Conservation (phyloP, 805 yeast genomes). For the Kodamaea hsintzibuensis region DNA sequence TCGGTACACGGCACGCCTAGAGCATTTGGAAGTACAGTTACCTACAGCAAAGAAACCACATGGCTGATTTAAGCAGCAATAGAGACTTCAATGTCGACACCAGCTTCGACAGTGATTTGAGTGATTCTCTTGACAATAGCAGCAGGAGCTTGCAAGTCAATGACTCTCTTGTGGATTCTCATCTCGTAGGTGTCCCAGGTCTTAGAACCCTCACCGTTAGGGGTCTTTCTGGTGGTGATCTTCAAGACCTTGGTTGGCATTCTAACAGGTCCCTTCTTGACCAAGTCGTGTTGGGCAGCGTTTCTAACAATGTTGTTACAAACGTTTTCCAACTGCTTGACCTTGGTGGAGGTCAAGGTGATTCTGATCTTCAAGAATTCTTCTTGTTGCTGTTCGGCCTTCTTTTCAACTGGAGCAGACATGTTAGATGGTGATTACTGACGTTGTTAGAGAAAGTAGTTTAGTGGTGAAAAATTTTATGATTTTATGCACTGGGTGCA, state of each 20-base stretch:
- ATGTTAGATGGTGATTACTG: conserved; percentile 42
- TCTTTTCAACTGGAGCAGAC: conserved; percentile 83
- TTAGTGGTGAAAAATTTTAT: conserved; percentile 9
- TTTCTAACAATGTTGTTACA: conserved; percentile 86
- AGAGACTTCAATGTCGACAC: conserved; percentile 96
- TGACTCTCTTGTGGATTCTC: conserved; percentile 99
- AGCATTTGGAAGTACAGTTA: conserved; percentile 44
- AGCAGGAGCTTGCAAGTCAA: conserved; percentile 97
- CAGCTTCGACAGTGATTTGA: conserved; percentile 97
- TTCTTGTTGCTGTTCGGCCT: conserved; percentile 74
- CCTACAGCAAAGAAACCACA: conserved; percentile 8
- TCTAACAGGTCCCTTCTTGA: conserved; percentile 99
- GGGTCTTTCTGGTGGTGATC: conserved; percentile 99
- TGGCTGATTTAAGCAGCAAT: conserved; percentile 66
- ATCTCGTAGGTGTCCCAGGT: conserved; percentile 99
- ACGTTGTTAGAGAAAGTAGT: conserved; percentile 36
- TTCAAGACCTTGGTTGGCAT: conserved; percentile 98
- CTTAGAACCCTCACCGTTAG: conserved; percentile 99
- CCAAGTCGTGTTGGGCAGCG: conserved; percentile 79
- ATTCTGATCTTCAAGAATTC: conserved; percentile 97
- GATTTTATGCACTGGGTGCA: conserved; percentile 6
- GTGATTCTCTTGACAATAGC: conserved; percentile 91
- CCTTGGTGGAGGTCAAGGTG: conserved; percentile 98
- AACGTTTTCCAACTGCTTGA: conserved; percentile 96
- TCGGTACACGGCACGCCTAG: conserved; percentile 61